Evolutionary conservation across 257 asterid species (phyloP).

Genomic region (Solanum sejunctum): DNA sequence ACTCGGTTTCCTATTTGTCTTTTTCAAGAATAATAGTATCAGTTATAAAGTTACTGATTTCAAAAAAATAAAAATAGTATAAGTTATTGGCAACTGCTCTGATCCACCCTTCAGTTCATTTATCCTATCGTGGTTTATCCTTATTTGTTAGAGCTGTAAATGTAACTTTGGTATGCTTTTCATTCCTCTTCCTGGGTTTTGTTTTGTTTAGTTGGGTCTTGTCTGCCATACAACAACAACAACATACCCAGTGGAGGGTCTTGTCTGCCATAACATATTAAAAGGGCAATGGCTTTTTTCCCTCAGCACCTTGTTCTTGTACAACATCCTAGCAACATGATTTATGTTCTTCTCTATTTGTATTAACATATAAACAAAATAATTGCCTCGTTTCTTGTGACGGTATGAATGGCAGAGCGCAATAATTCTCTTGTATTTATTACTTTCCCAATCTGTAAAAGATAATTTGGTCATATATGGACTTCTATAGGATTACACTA

Average conservation of each 20-base stretch:
- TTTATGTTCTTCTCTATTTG: background rate
- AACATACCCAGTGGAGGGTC: background rate
- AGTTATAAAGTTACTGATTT: background rate
- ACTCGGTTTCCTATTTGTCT: background rate
- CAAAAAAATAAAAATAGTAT: too few relatives aligned
- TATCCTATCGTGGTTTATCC: background rate
- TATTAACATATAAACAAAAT: background rate
- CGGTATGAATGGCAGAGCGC: background rate
- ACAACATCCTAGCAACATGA: background rate
- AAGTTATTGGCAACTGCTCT: background rate
- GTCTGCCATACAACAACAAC: too few relatives aligned
- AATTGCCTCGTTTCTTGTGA: background rate
- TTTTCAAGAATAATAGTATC: background rate
- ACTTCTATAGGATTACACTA: background rate
- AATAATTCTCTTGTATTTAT: background rate
- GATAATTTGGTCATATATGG: background rate
- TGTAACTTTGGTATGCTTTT: background rate
- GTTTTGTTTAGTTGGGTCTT: background rate
- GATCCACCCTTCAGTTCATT: background rate
- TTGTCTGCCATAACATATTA: background rate
- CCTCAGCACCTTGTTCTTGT: background rate
- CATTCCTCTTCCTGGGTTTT: background rate
- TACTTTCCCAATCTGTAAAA: background rate
- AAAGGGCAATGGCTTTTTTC: background rate
- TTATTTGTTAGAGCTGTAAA: background rate